Evolutionary conservation across 768 basidiomycete species (phyloP).

Genomic region (Scleroderma bovista): DNA sequence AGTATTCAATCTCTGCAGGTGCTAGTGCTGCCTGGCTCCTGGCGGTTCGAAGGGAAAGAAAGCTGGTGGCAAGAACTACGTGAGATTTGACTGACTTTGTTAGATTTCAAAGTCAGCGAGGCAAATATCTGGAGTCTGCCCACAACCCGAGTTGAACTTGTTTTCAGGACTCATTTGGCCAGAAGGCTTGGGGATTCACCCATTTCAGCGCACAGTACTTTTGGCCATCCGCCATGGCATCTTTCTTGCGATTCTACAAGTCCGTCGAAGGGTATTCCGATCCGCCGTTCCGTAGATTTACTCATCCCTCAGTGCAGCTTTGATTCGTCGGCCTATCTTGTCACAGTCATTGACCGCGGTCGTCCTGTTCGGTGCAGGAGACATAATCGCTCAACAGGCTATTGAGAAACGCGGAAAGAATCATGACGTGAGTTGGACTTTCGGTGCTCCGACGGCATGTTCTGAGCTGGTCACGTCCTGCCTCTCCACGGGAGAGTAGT

Average conservation of each 20-base stretch:
- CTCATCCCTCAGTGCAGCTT: constrained; percentile 40
- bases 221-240: constrained; percentile 34
- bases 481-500: constrained; percentile 29
- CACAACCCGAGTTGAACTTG: too few relatives aligned
- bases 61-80: too few relatives aligned
- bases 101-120: too few relatives aligned
- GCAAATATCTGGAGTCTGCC: too few relatives aligned
- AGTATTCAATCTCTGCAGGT: too few relatives aligned
- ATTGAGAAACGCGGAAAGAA: constrained; percentile 65
- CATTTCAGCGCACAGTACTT: neutral
- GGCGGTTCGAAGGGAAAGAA: too few relatives aligned
- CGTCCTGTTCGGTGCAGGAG: constrained; percentile 67
- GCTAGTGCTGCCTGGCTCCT: too few relatives aligned
- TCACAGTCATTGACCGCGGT: constrained; percentile 62
- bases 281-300: neutral
- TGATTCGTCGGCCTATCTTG: constrained; percentile 57
- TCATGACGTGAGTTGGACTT: constrained; percentile 60
- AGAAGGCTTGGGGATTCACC: too few relatives aligned
- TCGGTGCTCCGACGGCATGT: too few relatives aligned
- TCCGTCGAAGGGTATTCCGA: constrained; percentile 14
- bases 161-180: too few relatives aligned
- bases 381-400: constrained; percentile 81
- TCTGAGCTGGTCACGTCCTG: too few relatives aligned
- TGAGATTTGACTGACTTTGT: too few relatives aligned
- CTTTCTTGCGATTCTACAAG: constrained; percentile 41